Evolutionary conservation across 352 stramenopile species (phyloP), one percentile per base, ranked within the genome.

Genomic region (Phytopythium cucurbitacearum): DNA sequence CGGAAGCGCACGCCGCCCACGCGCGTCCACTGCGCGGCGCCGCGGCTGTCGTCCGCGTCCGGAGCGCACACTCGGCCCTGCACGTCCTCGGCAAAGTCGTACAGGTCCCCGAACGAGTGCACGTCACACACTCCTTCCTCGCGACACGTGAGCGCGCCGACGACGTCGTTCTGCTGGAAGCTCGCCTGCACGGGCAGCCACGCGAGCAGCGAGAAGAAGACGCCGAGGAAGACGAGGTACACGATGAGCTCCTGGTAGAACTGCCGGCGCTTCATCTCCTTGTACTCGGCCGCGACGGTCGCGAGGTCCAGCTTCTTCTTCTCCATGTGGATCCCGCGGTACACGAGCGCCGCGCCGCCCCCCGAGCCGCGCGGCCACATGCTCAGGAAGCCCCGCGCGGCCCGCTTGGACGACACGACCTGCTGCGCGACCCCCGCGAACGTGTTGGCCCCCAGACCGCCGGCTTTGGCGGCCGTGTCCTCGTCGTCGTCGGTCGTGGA

Each of bases 231-330:
- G 0, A 89, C 63, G 47, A 90, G 60, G 64, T 95, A 94, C 7
- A 95, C 85, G 13, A 95, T 63, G 5, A 95, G 68, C 49, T 95
- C 85, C 56, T 95, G 79, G 76, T 95, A 95, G 50, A 95, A 95
- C 65, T 94, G 80, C 7, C 76, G 65, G 6, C 85, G 83, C 64
- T 91, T 92, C 51, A 89, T 84, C 67, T 95, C 81, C 53, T 94
- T 95, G 69, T 91, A 95, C 63, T 95, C 80, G 47, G 80, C 62
- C 35, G 78, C 72, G 10, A 95, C 79, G 12, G 65, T 75, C 42
- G 82, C 69, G 7, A 95, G 56, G 39, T 94, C 76, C 28, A 95
- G 67, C 48, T 95, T 95, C 63, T 94, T 95, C 69, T 95, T 95
- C 62, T 95, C 82, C 77, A 95, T 91, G 55, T 92, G 84, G 53